Evolutionary conservation across 371 early-diverging fungal species (phyloP).

Genomic region (Mortierella sp.): DNA sequence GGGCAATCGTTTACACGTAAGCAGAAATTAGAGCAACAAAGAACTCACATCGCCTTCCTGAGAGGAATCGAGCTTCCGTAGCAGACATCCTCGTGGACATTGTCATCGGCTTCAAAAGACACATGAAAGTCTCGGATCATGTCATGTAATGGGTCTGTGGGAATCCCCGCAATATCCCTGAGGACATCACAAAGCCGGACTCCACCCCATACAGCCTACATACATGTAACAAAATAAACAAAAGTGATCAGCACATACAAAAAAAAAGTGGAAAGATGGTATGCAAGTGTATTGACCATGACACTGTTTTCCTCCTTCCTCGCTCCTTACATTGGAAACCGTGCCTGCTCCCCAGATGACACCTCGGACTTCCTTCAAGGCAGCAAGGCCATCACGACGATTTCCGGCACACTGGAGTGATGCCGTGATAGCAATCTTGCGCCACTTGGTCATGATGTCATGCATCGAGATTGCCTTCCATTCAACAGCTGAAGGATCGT

Average conservation of each 20-base stretch:
- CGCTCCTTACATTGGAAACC: constrained; percentile 67
- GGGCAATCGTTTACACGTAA: too few relatives aligned
- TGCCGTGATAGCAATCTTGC: constrained; percentile 32
- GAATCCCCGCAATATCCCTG: constrained; percentile 61
- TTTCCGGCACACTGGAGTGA: constrained; percentile 80
- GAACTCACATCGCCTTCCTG: constrained; percentile 77
- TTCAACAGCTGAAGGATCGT: constrained; percentile 8
- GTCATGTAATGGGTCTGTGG: constrained; percentile 39
- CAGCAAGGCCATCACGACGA: constrained; percentile 83
- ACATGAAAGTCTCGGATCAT: constrained; percentile 69
- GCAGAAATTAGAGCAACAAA: too few relatives aligned
- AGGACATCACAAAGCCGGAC: constrained; percentile 83
- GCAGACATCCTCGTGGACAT: constrained; percentile 74
- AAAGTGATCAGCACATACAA: not conserved
- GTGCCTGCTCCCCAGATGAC: constrained; percentile 89
- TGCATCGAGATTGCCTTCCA: constrained; percentile 36
- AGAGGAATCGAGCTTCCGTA: constrained; percentile 90
- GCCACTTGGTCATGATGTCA: constrained; percentile 51
- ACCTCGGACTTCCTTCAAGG: constrained; percentile 80
- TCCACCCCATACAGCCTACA: constrained; percentile 83
- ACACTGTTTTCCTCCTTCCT: not conserved
- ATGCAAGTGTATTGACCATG: not conserved
- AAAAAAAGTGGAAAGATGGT: not conserved
- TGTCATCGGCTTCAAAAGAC: constrained; percentile 78
- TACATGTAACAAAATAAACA: not conserved